Base-by-base conservation (phyloP, 2,329 filamentous ascomycete genomes). In the Exophiala calicioides region DNA sequence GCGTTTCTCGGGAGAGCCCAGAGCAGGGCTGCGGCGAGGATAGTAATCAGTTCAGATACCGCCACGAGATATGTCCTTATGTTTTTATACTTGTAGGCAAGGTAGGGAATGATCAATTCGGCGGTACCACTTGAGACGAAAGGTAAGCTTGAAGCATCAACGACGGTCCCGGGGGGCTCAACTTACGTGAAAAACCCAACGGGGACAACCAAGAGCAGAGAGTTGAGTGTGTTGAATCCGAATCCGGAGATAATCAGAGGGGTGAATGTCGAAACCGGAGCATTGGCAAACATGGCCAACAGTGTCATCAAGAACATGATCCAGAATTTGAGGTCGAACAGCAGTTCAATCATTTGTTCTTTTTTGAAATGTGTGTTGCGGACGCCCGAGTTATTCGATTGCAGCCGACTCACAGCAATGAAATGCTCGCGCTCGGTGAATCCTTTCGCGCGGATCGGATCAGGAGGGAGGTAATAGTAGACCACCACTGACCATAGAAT, bases 191-290 rank as follows among this genome's bases (percentile, higher is more conserved):
- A n/a, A n/a, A 62, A 58, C 1, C 73, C 73, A 0, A 62, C 62
- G 1, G 71, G 70, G 56, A 72, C 69, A 1, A 76, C 57, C 0
- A 85, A 82, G 0, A 88, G 71, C 47, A 89, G 87, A 0, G 81
- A 79, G 24, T 84, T 73, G 0, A 85, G 72, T 0, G 77, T 75
- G 16, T 72, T 74, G 66, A 77, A 87, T 42, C 84, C 84, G 59
- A 88, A 87, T 0, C 82, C 86, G 1, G 77, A 80, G 2, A 88
- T 83, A 48, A 88, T 87, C 1, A 87, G 68, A 0, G 84, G 83
- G 0, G 84, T 84, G 59, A 88, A 88, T 1, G 83, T 84, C 21
- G 75, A 79, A 7, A 52, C 42, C 2, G 83, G 84, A 9, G 84
- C 84, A 59, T 87, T 87, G 47, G 86, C 78, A 0, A 82, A 85